Evolutionary conservation across 805 yeast genomes (phyloP).

Genomic region (Starmerella sirachaensis): DNA sequence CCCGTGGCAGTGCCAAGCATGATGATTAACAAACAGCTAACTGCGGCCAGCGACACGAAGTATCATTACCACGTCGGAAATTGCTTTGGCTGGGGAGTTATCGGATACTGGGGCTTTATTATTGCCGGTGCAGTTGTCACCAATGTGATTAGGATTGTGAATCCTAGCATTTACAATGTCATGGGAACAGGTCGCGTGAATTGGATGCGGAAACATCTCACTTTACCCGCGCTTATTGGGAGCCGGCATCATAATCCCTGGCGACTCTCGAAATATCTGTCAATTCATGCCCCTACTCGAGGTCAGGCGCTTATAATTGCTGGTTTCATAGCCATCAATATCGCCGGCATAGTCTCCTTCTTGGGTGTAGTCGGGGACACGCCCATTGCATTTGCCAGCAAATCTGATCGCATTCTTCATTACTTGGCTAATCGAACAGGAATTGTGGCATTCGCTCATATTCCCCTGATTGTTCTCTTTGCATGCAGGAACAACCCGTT

Average conservation of each 20-base stretch:
- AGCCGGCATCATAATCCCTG: slow-evolving; percentile 25
- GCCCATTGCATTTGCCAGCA: slow-evolving; percentile 27
- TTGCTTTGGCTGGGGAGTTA: slow-evolving; percentile 24
- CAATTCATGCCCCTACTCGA: slow-evolving; percentile 32
- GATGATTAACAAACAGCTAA: slow-evolving; percentile 15
- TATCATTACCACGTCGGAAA: slow-evolving; percentile 26
- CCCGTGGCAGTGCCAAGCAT: slow-evolving; percentile 19
- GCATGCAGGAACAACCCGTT: slow-evolving; percentile 64
- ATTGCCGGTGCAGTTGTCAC: slow-evolving; percentile 19
- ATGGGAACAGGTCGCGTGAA: slow-evolving; percentile 22
- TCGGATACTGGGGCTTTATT: slow-evolving; percentile 27
- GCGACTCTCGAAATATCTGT: slow-evolving; percentile 12
- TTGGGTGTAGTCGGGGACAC: slow-evolving; percentile 20
- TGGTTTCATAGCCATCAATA: slow-evolving; percentile 28
- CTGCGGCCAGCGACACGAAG: slow-evolving; percentile 23
- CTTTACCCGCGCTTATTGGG: slow-evolving; percentile 28
- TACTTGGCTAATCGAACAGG: slow-evolving; percentile 37
- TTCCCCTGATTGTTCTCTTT: slow-evolving; percentile 46
- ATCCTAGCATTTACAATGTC: slow-evolving; percentile 25
- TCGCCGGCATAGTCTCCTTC: slow-evolving; percentile 21
- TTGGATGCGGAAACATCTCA: slow-evolving; percentile 23
- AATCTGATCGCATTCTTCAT: slow-evolving; percentile 29
- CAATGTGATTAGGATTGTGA: slow-evolving; percentile 19
- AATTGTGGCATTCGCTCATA: slow-evolving; percentile 34
- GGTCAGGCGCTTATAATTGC: slow-evolving; percentile 32